Evolutionary conservation across 2,329 filamentous ascomycete genomes (phyloP).

Genomic region (Neofusicoccum kwambonambiense): DNA sequence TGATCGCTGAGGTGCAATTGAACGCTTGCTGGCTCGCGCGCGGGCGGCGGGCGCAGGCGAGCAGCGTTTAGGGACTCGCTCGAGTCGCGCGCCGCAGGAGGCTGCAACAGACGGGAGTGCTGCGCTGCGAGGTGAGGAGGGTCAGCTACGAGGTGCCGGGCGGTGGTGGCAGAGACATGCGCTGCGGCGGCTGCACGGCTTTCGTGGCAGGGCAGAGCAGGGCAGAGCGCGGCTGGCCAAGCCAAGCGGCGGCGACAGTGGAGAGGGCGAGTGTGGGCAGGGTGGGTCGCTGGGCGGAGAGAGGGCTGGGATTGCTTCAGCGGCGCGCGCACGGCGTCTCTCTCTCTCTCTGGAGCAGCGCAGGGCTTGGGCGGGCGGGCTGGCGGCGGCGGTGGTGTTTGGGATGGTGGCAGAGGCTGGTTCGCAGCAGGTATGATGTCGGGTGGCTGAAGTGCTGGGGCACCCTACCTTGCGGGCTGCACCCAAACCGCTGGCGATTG

Average conservation of each 20-base stretch:
- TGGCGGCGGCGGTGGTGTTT: neutral
- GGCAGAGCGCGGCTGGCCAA: neutral
- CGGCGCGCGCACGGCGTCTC: neutral
- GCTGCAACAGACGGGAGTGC: neutral
- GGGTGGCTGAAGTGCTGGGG: slow-evolving; percentile 9
- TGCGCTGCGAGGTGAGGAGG: neutral
- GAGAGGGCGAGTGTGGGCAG: neutral
- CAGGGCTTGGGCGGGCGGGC: neutral
- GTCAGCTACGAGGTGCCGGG: slow-evolving; percentile 11
- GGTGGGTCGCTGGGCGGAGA: neutral
- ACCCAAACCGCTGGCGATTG: neutral
- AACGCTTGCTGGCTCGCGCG: slow-evolving; percentile 16
- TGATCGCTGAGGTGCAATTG: slow-evolving; percentile 17
- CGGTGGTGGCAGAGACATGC: slow-evolving; percentile 15
- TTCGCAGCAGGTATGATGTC: neutral
- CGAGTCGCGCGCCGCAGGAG: slow-evolving; percentile 8
- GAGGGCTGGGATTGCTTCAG: neutral
- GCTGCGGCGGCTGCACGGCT: slow-evolving; percentile 14
- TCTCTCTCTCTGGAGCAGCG: neutral
- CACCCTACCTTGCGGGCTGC: neutral
- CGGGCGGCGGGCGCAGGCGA: slow-evolving; percentile 3
- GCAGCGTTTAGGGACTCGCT: neutral
- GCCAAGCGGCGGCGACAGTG: neutral
- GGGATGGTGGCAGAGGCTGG: neutral
- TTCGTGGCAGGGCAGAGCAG: neutral